Conservation (phyloP, 257 asterid genomes). For the Catharanthus roseus region DNA sequence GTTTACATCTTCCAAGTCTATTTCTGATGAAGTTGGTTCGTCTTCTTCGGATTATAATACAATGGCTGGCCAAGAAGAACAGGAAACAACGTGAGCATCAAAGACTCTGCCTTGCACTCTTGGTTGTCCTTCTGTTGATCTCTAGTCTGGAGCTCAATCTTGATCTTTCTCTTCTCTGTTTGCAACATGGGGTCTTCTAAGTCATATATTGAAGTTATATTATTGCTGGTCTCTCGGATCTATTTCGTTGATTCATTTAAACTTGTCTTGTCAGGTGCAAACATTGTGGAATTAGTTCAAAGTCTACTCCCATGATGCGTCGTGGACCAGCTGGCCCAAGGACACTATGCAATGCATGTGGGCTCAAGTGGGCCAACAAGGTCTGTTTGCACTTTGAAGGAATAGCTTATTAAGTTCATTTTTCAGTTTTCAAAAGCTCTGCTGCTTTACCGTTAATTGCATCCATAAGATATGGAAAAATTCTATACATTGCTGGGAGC, state of each 20-base stretch:
- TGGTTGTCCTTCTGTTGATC: neutral
- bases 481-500: neutral
- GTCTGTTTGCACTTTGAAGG: conserved; percentile 26
- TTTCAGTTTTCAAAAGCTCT: neutral
- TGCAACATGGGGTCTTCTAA: neutral
- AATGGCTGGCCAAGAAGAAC: conserved; percentile 66
- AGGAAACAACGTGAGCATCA: conserved; percentile 70
- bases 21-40: conserved; percentile 75
- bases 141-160: neutral
- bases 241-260: neutral
- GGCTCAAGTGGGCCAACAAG: conserved; percentile 95
- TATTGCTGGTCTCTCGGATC: neutral
- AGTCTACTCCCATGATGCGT: conserved; percentile 97
- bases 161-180: neutral
- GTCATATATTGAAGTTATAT: neutral
- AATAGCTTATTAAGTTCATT: neutral
- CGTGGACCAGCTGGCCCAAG: conserved; percentile 96
- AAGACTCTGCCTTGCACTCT: neutral
- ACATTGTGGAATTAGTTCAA: conserved; percentile 87
- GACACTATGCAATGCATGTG: conserved; percentile 93
- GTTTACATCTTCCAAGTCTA: conserved; percentile 79
- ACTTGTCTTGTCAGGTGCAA: conserved; percentile 52
- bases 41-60: conserved; percentile 75
- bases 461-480: neutral
- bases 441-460: neutral